A percentile compares a stretch with the other conserved stretches of the same genome.
Evolutionary conservation across 345 rosid species (phyloP).

Genomic region (Lumnitzera racemosa): DNA sequence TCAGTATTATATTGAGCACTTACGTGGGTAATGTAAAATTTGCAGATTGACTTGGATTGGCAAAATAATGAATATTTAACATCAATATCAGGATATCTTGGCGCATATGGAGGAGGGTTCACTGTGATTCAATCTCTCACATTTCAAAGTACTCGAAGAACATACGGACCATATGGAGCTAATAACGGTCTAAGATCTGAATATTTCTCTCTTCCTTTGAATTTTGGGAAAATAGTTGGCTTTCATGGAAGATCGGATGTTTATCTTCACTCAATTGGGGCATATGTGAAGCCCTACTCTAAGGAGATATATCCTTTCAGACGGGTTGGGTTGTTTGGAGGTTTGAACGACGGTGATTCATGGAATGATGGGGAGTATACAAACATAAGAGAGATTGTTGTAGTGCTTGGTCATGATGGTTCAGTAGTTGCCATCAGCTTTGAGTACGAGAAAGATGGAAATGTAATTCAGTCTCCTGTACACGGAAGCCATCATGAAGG

Average conservation of each 20-base stretch:
- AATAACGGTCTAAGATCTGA: rapidly evolving
- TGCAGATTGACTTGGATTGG: not conserved
- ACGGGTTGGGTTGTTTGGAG: conserved; percentile 5
- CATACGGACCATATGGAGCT: not conserved
- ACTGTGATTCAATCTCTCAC: not conserved
- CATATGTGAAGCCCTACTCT: conserved; percentile 1
- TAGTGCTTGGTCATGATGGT: not conserved
- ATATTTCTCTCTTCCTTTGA: not conserved
- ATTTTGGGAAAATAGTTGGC: not conserved
- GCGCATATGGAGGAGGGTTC: no score
- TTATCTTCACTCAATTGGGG: conserved; percentile 1
- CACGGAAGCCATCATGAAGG: not conserved
- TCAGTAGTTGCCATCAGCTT: not conserved
- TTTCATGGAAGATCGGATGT: not conserved
- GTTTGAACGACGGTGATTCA: not conserved
- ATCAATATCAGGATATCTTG: not conserved
- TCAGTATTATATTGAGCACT: no score
- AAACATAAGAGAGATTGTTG: not conserved
- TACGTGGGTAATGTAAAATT: no score
- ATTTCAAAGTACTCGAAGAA: conserved; percentile 8
- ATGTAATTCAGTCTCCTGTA: not conserved
- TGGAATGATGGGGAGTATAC: conserved; percentile 5
- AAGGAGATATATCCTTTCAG: conserved; percentile 5
- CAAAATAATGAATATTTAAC: not conserved
- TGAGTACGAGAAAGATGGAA: conserved; percentile 3